phyloP scores from a whole-genome alignment of 2,329 filamentous ascomycete genomes.

The Emergomyces pasteurianus region DNA sequence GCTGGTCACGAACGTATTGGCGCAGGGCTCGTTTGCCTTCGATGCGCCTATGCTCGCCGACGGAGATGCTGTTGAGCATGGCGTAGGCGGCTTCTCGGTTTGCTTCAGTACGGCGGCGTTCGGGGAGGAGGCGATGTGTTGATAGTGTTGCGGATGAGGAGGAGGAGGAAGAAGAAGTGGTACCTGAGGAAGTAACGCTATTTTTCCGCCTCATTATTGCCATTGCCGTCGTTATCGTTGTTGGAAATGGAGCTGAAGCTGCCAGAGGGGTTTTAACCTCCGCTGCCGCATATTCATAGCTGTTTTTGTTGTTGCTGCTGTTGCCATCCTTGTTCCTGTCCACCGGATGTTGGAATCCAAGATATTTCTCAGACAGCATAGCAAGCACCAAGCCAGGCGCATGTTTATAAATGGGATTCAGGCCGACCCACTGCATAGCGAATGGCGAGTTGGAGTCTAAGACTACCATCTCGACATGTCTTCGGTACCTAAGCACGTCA shows the following conservation, averaged over 20 bases:
- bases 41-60: slow-evolving; percentile 25
- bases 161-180: slow-evolving; percentile 2
- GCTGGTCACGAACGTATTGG: slow-evolving; percentile 19
- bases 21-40: slow-evolving; percentile 16
- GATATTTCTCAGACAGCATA: slow-evolving; percentile 26
- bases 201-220: background rate
- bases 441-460: slow-evolving; percentile 15
- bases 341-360: slow-evolving; percentile 11
- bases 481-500: slow-evolving; percentile 21
- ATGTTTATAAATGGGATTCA: slow-evolving; percentile 19
- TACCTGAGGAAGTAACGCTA: background rate
- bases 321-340: slow-evolving; percentile 3
- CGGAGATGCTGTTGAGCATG: slow-evolving; percentile 21
- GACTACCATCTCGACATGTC: slow-evolving; percentile 16
- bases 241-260: background rate
- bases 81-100: slow-evolving; percentile 24
- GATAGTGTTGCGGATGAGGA: background rate
- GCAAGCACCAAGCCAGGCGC: slow-evolving; percentile 20
- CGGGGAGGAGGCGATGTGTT: slow-evolving; percentile 5
- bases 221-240: background rate
- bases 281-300: background rate
- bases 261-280: background rate
- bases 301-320: background rate
- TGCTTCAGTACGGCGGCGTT: slow-evolving; percentile 17
- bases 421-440: slow-evolving; percentile 19